phyloP scores from a whole-genome alignment of 441 rosid genomes.

The Iberis amara region DNA sequence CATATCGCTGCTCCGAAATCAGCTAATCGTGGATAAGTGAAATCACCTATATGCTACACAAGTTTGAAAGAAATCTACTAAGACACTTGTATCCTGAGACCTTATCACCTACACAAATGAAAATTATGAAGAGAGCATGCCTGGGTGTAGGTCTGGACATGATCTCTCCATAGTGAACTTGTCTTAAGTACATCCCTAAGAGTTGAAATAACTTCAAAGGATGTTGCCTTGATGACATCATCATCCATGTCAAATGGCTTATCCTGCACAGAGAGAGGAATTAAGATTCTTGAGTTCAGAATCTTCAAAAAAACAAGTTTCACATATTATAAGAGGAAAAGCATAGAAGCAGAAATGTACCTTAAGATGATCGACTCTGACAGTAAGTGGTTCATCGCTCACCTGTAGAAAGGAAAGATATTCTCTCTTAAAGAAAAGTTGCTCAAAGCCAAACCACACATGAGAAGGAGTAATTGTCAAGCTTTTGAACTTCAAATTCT shows the following conservation, averaged over 20 bases:
- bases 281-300: slow-evolving; percentile 1
- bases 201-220: slow-evolving; percentile 94
- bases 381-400: slow-evolving; percentile 87
- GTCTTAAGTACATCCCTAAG: slow-evolving; percentile 87
- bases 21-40: slow-evolving; percentile 80
- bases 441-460: slow-evolving; percentile 8
- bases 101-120: neutral
- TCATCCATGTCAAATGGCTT: slow-evolving; percentile 90
- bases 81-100: slow-evolving; percentile 13
- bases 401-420: slow-evolving; percentile 44
- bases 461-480: neutral
- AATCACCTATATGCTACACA: slow-evolving; percentile 91
- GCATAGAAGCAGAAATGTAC: slow-evolving; percentile 32
- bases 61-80: slow-evolving; percentile 17
- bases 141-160: slow-evolving; percentile 91
- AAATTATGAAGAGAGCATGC: slow-evolving; percentile 33
- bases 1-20: slow-evolving; percentile 99
- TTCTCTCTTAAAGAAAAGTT: slow-evolving; percentile 18
- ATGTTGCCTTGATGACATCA: slow-evolving; percentile 94
- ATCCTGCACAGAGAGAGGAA: slow-evolving; percentile 51
- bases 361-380: slow-evolving; percentile 97
- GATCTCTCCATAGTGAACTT: slow-evolving; percentile 97
- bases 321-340: slow-evolving; percentile 15
- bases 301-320: neutral
- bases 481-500: slow-evolving; percentile 5